Percentiles rank a stretch among this genome's conserved stretches.
Evolutionary conservation across 495 filamentous ascomycete genomes (phyloP).

Genomic region (Parathielavia appendiculata): DNA sequence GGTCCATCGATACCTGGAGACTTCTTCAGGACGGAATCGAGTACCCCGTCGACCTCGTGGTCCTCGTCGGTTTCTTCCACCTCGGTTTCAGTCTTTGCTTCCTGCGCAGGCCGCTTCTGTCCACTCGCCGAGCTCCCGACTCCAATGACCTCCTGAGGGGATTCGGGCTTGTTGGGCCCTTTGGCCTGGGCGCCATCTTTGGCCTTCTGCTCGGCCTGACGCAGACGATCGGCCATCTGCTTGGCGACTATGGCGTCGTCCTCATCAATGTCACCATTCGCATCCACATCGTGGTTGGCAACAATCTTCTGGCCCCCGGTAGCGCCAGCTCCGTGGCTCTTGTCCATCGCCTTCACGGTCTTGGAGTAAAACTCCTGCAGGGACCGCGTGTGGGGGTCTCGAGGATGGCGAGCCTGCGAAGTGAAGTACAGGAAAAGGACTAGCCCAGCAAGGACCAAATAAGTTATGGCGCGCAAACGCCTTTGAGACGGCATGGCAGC

Average conservation of each 20-base stretch:
- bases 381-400: slow-evolving; percentile 35
- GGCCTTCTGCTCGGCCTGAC: slow-evolving; percentile 50
- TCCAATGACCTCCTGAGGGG: slow-evolving; percentile 42
- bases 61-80: slow-evolving; percentile 53
- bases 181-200: slow-evolving; percentile 52
- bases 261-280: slow-evolving; percentile 43
- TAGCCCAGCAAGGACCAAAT: slow-evolving; percentile 53
- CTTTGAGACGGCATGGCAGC: slow-evolving; percentile 65
- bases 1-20: slow-evolving; percentile 60
- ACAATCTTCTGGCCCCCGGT: slow-evolving; percentile 30
- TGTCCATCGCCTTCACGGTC: slow-evolving; percentile 47
- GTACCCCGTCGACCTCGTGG: slow-evolving; percentile 52
- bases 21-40: slow-evolving; percentile 73
- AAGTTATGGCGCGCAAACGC: slow-evolving; percentile 55
- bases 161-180: slow-evolving; percentile 50
- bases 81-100: slow-evolving; percentile 34
- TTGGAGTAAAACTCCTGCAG: slow-evolving; percentile 52
- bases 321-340: slow-evolving; percentile 18
- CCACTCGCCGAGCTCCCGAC: slow-evolving; percentile 58
- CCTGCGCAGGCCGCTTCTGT: slow-evolving; percentile 45
- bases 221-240: slow-evolving; percentile 42
- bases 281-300: slow-evolving; percentile 37
- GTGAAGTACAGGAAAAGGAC: slow-evolving; percentile 61
- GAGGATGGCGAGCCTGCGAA: slow-evolving; percentile 35
- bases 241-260: slow-evolving; percentile 39